Percentiles rank a stretch among this genome's conserved stretches.
Conservation (phyloP, 768 basidiomycete genomes). For the Tricholoma bakamatsutake region DNA sequence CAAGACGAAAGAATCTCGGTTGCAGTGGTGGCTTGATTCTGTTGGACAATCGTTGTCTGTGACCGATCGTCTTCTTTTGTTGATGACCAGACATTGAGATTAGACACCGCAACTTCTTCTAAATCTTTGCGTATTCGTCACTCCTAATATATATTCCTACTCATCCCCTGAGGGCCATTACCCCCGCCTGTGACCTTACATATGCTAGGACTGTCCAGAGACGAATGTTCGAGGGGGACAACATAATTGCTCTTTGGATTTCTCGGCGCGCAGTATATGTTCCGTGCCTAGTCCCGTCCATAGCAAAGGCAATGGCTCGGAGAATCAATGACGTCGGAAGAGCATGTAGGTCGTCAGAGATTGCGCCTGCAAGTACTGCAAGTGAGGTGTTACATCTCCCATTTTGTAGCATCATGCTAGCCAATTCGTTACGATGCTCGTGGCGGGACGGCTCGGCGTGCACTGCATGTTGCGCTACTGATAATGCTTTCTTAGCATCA, state of each 20-base stretch:
- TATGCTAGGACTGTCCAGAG: conserved; percentile 61
- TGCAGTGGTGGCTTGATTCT: conserved; percentile 62
- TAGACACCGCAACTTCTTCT: conserved; percentile 3
- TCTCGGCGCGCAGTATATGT: conserved; percentile 29
- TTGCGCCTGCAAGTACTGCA: conserved; percentile 36
- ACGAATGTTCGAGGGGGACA: conserved; percentile 44
- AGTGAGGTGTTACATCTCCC: conserved; percentile 35
- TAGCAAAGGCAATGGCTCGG: conserved; percentile 40
- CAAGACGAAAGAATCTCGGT: conserved; percentile 41
- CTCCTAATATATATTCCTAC: conserved; percentile 9
- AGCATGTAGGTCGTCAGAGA: conserved; percentile 27
- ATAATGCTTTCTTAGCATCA: conserved; percentile 41
- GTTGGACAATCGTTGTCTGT: conserved; percentile 31
- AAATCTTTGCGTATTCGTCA: conserved; percentile 8
- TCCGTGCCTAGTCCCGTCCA: conserved; percentile 9
- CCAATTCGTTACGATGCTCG: conserved; percentile 48
- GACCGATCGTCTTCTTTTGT: conserved; percentile 45
- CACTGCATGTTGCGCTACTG: conserved; percentile 52
- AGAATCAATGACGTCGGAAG: conserved; percentile 41
- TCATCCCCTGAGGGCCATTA: neutral
- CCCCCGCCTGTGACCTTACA: conserved; percentile 20
- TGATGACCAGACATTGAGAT: conserved; percentile 26
- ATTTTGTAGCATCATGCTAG: conserved; percentile 46
- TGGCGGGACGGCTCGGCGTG: conserved; percentile 47
- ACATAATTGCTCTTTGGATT: conserved; percentile 60